Percentiles rank a stretch among this genome's conserved stretches.
phyloP scores from a whole-genome alignment of 768 basidiomycete genomes.

The Pleurotus eryngii region DNA sequence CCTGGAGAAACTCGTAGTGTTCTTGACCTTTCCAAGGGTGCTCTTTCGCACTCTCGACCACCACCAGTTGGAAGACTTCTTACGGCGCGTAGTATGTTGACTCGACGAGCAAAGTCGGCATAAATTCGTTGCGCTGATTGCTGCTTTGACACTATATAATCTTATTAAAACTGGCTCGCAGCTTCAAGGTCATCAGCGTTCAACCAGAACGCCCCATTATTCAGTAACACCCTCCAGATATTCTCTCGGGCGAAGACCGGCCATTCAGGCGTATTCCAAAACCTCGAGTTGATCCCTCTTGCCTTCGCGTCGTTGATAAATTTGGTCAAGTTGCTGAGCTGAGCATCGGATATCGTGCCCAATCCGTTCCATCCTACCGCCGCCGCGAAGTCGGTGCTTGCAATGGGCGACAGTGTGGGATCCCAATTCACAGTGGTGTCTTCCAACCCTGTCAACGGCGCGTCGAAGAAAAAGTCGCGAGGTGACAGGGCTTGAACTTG shows the following conservation, averaged over 20 bases:
- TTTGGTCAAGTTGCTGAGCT: constrained; percentile 33
- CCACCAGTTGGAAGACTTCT: constrained; percentile 19
- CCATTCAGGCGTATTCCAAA: constrained; percentile 53
- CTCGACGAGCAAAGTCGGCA: constrained; percentile 24
- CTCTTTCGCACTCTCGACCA: constrained; percentile 10
- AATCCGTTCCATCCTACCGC: constrained; percentile 49
- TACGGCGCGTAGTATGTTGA: constrained; percentile 29
- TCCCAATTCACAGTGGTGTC: constrained; percentile 38
- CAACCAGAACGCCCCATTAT: constrained; percentile 46
- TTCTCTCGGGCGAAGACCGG: constrained; percentile 39
- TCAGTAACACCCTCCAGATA: constrained; percentile 40
- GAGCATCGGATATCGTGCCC: constrained; percentile 34
- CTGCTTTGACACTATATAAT: constrained; percentile 10
- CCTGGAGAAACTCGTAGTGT: constrained; percentile 49
- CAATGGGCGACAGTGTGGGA: constrained; percentile 42
- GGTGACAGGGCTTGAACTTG: constrained; percentile 40
- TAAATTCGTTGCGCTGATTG: constrained; percentile 3
- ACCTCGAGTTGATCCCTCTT: constrained; percentile 42
- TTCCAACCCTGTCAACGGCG: constrained; percentile 39
- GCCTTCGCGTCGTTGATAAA: constrained; percentile 42
- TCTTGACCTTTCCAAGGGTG: constrained; percentile 7
- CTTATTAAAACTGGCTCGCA: constrained; percentile 28
- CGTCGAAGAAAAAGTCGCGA: constrained; percentile 51
- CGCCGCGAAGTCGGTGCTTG: constrained; percentile 43
- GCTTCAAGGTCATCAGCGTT: constrained; percentile 50